A percentile compares a stretch with the other conserved stretches of the same genome.
Conservation (phyloP, 2,329 filamentous ascomycete genomes). For the Aspergillus ochraceus region DNA sequence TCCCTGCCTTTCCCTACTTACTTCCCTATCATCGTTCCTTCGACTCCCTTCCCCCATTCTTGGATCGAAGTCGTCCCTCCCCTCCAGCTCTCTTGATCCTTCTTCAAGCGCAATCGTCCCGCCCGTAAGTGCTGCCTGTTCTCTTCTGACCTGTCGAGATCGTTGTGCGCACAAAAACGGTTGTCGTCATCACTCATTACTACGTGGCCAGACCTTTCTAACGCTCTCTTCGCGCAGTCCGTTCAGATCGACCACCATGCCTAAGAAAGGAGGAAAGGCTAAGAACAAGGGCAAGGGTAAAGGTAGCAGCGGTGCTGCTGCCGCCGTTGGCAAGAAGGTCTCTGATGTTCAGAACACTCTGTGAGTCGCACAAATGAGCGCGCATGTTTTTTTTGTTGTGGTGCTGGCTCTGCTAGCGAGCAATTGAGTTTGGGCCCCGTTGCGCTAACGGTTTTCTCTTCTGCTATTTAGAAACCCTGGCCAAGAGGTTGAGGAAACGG, state of each 20-base stretch:
- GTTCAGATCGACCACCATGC: constrained; percentile 24
- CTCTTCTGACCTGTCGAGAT: constrained; percentile 4
- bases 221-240: neutral
- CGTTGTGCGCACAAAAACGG: neutral
- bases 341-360: constrained; percentile 30
- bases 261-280: constrained; percentile 36
- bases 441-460: neutral
- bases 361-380: constrained; percentile 26
- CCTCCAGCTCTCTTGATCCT: constrained; percentile 3
- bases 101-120: neutral
- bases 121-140: constrained; percentile 11
- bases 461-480: constrained; percentile 19
- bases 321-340: constrained; percentile 23
- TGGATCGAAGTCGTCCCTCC: neutral
- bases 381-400: neutral
- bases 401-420: neutral
- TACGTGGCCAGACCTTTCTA: constrained; percentile 13
- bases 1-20: constrained; percentile 5
- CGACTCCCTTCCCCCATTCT: neutral
- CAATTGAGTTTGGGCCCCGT: neutral
- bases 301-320: constrained; percentile 22
- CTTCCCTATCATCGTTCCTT: neutral
- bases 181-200: constrained; percentile 14
- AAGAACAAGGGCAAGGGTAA: constrained; percentile 31
- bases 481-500: constrained; percentile 24